Percentiles rank a stretch among this genome's conserved stretches.
phyloP scores from a whole-genome alignment of 306 rosid genomes.

The Dalbergia cultrata region DNA sequence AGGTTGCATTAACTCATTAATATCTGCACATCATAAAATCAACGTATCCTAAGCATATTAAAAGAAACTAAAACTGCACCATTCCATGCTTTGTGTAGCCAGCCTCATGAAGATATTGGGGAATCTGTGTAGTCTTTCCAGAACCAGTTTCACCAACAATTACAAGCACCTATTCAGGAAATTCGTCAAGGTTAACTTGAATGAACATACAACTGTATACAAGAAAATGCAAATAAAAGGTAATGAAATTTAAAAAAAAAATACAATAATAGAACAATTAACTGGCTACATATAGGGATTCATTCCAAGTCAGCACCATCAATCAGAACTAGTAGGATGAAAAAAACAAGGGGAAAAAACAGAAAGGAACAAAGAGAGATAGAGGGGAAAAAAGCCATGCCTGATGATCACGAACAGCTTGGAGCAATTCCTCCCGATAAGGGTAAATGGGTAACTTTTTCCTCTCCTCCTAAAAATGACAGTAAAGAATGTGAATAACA shows the following conservation, averaged over 20 bases:
- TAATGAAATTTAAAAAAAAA: neutral
- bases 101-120: conserved; percentile 97
- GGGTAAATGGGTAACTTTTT: conserved; percentile 78
- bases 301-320: neutral
- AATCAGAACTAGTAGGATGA: conserved; percentile 20
- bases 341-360: neutral
- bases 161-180: conserved; percentile 75
- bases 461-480: conserved; percentile 74
- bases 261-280: conserved; percentile 11
- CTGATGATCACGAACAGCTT: conserved; percentile 87
- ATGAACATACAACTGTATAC: conserved; percentile 24
- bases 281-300: conserved; percentile 16
- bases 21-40: conserved; percentile 24
- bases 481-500: conserved; percentile 32
- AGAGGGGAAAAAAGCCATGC: conserved; percentile 44
- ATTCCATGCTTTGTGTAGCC: conserved; percentile 93
- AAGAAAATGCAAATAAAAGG: conserved; percentile 9
- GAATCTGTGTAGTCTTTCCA: conserved; percentile 97
- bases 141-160: conserved; percentile 99
- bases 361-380: neutral
- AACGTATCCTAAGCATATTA: conserved; percentile 17
- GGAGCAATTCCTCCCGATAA: conserved; percentile 81
- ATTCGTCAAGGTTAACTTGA: conserved; percentile 36
- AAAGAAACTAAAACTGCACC: conserved; percentile 56
- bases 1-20: conserved; percentile 18